Evolutionary conservation across 169 alveolate genomes (phyloP).

Genomic region (Theileria annulata): DNA sequence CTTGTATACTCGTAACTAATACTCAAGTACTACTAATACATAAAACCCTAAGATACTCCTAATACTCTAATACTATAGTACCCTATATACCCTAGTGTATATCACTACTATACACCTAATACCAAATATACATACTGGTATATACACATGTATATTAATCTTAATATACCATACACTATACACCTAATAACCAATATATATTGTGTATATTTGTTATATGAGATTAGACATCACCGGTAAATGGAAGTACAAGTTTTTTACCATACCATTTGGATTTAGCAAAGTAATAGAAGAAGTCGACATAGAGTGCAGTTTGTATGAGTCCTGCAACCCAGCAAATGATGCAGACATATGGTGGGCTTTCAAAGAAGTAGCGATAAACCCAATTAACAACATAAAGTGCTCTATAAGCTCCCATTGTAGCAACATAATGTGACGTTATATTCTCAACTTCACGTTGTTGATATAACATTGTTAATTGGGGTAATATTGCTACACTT

Average conservation of each 20-base stretch:
- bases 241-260: slow-evolving; percentile 82
- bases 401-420: slow-evolving; percentile 92
- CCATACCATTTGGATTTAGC: slow-evolving; percentile 89
- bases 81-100: too few relatives aligned
- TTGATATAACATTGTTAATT: slow-evolving; percentile 89
- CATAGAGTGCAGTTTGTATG: slow-evolving; percentile 90
- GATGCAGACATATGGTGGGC: slow-evolving; percentile 78
- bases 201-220: background rate
- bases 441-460: slow-evolving; percentile 92
- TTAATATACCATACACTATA: background rate
- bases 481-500: slow-evolving; percentile 95
- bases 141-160: slow-evolving; percentile 1
- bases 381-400: slow-evolving; percentile 92
- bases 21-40: background rate
- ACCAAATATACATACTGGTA: slow-evolving; percentile 7
- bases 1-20: background rate
- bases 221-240: slow-evolving; percentile 75
- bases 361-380: slow-evolving; percentile 84
- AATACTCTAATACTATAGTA: background rate
- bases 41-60: background rate
- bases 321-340: slow-evolving; percentile 92
- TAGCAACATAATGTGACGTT: slow-evolving; percentile 92
- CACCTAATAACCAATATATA: background rate
- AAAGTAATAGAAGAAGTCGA: slow-evolving; percentile 93
- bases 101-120: background rate